A percentile compares a stretch with the other conserved stretches of the same genome.
Evolutionary conservation across 495 filamentous ascomycete genomes (phyloP).

Genomic region (Penicillium canescens): DNA sequence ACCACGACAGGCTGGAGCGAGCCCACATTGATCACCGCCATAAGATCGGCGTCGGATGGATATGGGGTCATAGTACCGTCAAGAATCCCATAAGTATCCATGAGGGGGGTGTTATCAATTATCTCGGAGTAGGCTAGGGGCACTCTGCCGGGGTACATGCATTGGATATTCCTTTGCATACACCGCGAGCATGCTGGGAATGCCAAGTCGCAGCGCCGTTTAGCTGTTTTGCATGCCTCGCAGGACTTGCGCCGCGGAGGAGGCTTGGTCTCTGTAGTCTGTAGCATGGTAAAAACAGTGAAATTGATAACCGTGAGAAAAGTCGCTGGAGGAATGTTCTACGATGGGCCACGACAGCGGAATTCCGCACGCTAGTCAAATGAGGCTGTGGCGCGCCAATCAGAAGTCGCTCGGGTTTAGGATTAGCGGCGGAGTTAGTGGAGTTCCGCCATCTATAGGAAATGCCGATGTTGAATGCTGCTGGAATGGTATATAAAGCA

Average conservation of each 20-base stretch:
- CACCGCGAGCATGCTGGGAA: conserved; percentile 51
- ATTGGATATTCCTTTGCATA: conserved; percentile 36
- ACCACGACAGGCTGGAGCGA: too few species aligned
- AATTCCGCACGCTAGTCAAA: conserved; percentile 33
- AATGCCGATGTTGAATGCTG: too few species aligned
- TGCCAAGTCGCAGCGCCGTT: conserved; percentile 52
- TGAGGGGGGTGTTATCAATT: not conserved
- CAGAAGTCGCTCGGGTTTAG: not conserved
- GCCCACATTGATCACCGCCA: too few species aligned
- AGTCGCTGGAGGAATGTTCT: not conserved
- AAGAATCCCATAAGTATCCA: too few species aligned
- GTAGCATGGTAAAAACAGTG: not conserved
- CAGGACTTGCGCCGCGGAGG: conserved; percentile 53
- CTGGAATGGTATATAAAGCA: not conserved
- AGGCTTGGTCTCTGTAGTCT: conserved; percentile 9
- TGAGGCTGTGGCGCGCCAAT: conserved; percentile 3
- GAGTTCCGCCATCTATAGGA: conserved; percentile 15
- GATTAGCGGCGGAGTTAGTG: not conserved
- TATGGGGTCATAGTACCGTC: too few species aligned
- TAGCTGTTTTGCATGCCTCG: conserved; percentile 52
- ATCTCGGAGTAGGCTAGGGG: conserved; percentile 3
- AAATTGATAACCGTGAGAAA: not conserved
- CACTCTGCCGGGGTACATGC: conserved; percentile 41
- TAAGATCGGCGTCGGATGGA: too few species aligned
- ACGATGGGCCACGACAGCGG: conserved; percentile 16